Evolutionary conservation across 495 filamentous ascomycete species (phyloP).

Genomic region (Aspergillus bridgeri): DNA sequence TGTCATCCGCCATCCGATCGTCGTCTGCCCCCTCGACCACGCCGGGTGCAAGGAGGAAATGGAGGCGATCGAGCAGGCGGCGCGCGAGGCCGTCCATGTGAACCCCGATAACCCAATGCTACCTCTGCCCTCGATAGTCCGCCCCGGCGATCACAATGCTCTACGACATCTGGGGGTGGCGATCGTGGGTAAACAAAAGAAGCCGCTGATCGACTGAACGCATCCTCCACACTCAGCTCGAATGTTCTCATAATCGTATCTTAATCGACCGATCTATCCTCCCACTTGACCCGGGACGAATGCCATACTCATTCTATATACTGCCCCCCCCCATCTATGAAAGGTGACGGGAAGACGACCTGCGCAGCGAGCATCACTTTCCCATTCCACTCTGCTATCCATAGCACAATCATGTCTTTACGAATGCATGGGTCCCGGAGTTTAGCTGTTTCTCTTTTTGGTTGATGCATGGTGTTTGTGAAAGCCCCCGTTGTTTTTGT

Average conservation of each 20-base stretch:
- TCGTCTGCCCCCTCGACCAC: slow-evolving; percentile 93
- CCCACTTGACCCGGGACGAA: neutral
- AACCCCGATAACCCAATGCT: slow-evolving; percentile 86
- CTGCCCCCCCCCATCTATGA: neutral
- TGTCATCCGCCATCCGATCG: slow-evolving; percentile 83
- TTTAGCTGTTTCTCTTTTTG: slow-evolving; percentile 15
- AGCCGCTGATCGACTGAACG: slow-evolving; percentile 79
- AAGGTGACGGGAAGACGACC: slow-evolving; percentile 2
- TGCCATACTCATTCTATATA: neutral
- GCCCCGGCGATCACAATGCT: slow-evolving; percentile 70
- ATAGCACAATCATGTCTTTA: slow-evolving; percentile 30
- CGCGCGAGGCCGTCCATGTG: slow-evolving; percentile 83
- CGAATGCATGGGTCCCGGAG: slow-evolving; percentile 45
- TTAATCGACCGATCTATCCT: neutral
- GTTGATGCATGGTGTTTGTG: slow-evolving; percentile 31
- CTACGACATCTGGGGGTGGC: slow-evolving; percentile 76
- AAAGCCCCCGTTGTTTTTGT: slow-evolving; percentile 22
- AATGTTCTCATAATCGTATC: neutral
- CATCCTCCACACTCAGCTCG: neutral
- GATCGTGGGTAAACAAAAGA: slow-evolving; percentile 80
- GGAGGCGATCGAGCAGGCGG: slow-evolving; percentile 93
- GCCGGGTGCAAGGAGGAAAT: slow-evolving; percentile 96
- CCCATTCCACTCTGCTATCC: slow-evolving; percentile 12
- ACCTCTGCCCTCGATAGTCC: slow-evolving; percentile 76
- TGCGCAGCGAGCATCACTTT: slow-evolving; percentile 9